Base-by-base conservation (phyloP, 2,329 filamentous ascomycete genomes). In the Penicillium sp. region DNA sequence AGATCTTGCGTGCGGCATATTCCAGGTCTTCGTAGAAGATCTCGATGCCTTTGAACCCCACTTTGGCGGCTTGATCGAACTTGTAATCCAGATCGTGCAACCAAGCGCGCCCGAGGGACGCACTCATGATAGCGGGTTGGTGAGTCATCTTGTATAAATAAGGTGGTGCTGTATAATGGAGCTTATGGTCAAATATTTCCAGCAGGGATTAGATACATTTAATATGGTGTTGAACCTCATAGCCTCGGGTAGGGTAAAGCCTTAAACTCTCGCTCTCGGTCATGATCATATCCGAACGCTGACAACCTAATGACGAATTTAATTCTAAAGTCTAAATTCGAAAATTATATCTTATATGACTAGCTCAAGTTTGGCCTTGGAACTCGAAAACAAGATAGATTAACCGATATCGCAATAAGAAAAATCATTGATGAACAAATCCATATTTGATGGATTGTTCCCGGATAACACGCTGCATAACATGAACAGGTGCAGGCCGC, bases 11-110 rank as follows among this genome's bases (percentile, higher is more conserved):
- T 62, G 87, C 84, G 14, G 89, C 68, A 65, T 86, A 84, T 57
- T 84, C 77, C 3, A 93, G 81, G 70, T 93, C 90, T 69, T 93
- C 90, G 72, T 88, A 87, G 78, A 91, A 92, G 21, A 92, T 80
- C 71, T 93, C 90, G 62, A 93, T 84, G 51, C 88, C 89, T 57
- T 82, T 73, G 69, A 91, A 85, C 21, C 86, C 87, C 64, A 89
- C 81, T 54, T 80, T 77, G 5, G 82, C 78, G 7, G 89, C 89
- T 76, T 86, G 83, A 65, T 85, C 78, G 47, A 93, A 81, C 69
- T 91, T 93, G 66, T 84, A 76, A 2, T 79, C 71, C 39, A 93
- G 78, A 19, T 79, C 76, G 72, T 93, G 90, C 60, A 87, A 84
- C 69, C 87, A 87, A 67, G 84, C 85, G 48, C 88, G 85, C 42